Evolutionary conservation across 2,329 filamentous ascomycete genomes (phyloP).

Genomic region (Hysterium pulicare): DNA sequence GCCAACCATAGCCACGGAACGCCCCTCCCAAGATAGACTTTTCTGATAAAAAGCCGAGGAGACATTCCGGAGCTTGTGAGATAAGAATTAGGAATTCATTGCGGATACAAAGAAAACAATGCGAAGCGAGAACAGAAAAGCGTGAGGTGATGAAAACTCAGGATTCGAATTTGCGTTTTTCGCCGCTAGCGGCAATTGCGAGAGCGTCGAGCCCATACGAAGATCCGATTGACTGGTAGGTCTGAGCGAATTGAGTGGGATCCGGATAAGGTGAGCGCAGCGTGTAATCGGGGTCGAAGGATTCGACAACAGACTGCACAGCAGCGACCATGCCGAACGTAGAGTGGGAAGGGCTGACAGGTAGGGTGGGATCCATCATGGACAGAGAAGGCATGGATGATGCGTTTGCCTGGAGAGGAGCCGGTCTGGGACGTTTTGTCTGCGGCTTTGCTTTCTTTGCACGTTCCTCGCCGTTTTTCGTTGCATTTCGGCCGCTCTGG

Average conservation of each 20-base stretch:
- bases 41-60: slow-evolving; percentile 1
- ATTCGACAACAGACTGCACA: slow-evolving; percentile 25
- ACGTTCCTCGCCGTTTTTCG: slow-evolving; percentile 31
- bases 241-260: slow-evolving; percentile 21
- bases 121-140: background rate
- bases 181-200: slow-evolving; percentile 34
- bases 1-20: background rate
- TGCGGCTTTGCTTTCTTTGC: slow-evolving; percentile 36
- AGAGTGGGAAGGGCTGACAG: slow-evolving; percentile 23
- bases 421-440: slow-evolving; percentile 30
- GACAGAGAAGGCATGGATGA: slow-evolving; percentile 18
- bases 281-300: slow-evolving; percentile 18
- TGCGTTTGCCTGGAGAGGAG: slow-evolving; percentile 23
- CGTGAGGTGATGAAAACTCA: too few species aligned
- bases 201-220: slow-evolving; percentile 36
- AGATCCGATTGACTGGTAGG: slow-evolving; percentile 19
- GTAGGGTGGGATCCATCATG: slow-evolving; percentile 27
- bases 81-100: background rate
- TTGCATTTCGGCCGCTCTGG: slow-evolving; percentile 49
- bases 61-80: background rate
- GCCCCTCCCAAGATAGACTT: slow-evolving; percentile 1
- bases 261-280: slow-evolving; percentile 31
- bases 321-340: slow-evolving; percentile 24
- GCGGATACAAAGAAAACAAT: background rate
- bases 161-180: slow-evolving; percentile 35